Evolutionary conservation across 2,329 filamentous ascomycete species (phyloP), one percentile per base, ranked within the genome.

Genomic region (Aspergillus flavus): DNA sequence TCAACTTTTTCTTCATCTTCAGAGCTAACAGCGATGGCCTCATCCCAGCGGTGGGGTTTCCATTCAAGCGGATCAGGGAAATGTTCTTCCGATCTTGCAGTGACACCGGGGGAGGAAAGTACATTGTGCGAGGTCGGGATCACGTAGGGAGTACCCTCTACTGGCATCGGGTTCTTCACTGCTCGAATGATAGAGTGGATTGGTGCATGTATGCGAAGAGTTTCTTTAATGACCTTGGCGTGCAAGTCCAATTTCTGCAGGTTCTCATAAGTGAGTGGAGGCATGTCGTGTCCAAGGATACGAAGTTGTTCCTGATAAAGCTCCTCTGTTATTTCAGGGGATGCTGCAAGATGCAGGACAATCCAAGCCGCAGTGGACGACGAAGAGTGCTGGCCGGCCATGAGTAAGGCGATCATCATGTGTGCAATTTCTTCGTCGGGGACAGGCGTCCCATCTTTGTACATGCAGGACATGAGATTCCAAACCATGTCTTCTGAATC

Each of bases 121-220:
- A 98, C 87, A 43, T 87, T 88, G 81, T 96, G 93, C 52, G 86
- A 87, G 5, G 91, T 87, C 9, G 94, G 94, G 68, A 98, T 88
- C 61, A 92, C 87, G 74, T 90, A 96, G 70, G 90, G 90, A 48
- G 92, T 96, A 68, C 91, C 91, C 34, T 93, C 88, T 30, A 97
- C 86, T 12, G 88, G 86, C 86, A 97, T 92, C 63, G 94, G 93
- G 68, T 88, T 87, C 82, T 94, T 97, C 77, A 97, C 94, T 71
- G 92, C 91, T 72, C 94, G 92, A 85, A 98, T 87, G 74, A 98
- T 96, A 57, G 92, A 95, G 85, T 97, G 94, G 73, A 98, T 97
- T 1, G 94, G 94, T 1, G 93, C 91, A 78, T 97, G 92, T 19
- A 97, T 84, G 66, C 94, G 91, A 45, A 97, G 89, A 3, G 94